These are phyloP conservation scores for Cryptococcus wingfieldii DNA, from an alignment of 1,284 basidiomycete species.

Conservation along the genomic window DNA sequence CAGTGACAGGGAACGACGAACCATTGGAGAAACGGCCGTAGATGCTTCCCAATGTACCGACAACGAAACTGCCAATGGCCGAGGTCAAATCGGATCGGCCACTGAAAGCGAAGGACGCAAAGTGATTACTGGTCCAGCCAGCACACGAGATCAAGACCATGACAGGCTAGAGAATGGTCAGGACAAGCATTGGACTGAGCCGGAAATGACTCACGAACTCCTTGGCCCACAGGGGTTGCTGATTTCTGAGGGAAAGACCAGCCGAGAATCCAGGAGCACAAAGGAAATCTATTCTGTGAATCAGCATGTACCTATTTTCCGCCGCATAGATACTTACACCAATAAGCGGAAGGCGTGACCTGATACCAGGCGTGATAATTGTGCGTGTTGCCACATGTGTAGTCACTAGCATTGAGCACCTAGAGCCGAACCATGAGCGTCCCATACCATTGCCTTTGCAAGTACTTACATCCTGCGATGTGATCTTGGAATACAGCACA, in stretches of 20 bases:
- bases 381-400: slow-evolving; percentile 59
- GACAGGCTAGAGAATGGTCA: slow-evolving; percentile 28
- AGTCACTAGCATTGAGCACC: slow-evolving; percentile 57
- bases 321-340: slow-evolving; percentile 45
- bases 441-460: background rate
- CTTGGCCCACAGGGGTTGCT: slow-evolving; percentile 65
- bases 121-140: slow-evolving; percentile 74
- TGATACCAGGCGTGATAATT: slow-evolving; percentile 50
- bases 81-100: slow-evolving; percentile 69
- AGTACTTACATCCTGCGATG: slow-evolving; percentile 35
- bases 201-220: slow-evolving; percentile 57
- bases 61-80: slow-evolving; percentile 71
- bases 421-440: background rate
- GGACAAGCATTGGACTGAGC: background rate
- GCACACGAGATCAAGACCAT: slow-evolving; percentile 67
- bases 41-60: slow-evolving; percentile 75
- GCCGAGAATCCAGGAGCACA: slow-evolving; percentile 74
- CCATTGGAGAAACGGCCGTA: slow-evolving; percentile 73
- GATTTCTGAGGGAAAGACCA: slow-evolving; percentile 69
- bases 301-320: background rate
- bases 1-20: slow-evolving; percentile 47
- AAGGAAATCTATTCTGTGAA: slow-evolving; percentile 59
- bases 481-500: slow-evolving; percentile 61
- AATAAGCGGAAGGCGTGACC: slow-evolving; percentile 46
- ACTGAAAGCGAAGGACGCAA: slow-evolving; percentile 58